Base-by-base conservation (phyloP, 805 yeast species). In the Saturnispora serradocipensis region DNA sequence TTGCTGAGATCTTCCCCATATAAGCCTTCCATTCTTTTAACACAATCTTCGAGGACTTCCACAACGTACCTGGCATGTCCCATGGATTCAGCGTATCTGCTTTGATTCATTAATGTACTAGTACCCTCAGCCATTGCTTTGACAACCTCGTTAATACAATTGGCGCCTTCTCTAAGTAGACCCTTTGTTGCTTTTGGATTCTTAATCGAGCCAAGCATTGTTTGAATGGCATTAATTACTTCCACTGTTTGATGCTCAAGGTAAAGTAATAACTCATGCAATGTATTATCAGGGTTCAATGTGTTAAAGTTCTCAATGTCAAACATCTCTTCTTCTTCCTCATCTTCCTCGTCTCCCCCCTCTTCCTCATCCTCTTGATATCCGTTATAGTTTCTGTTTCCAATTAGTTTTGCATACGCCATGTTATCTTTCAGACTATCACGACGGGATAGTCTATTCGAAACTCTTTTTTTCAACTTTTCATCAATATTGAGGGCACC, bases 21-120 rank as follows among this genome's bases (percentile, higher is more conserved):
- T 54, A 91, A 74, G 28, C 76, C 74, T 45, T 78, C 79, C 95
- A 91, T 86, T 62, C 98, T 78, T 58, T 80, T 80, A 45, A 82
- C 79, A 68, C 97, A 90, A 66, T 90, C 96, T 46, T 81, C 82
- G 62, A 91, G 75, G 59, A 88, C 86, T 60, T 82, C 85, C 45
- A 90, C 90, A 55, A 91, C 95, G 85, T 95, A 91, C 53, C 80
- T 75, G 2, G 97, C 97, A 66, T 89, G 96, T 55, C 88, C 95
- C 70, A 84, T 87, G 60, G 90, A 78, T 61, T 84, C 84, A 46
- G 81, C 78, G 67, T 90, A 88, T 61, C 95, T 79, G 36, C 93
- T 85, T 67, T 88, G 96, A 57, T 82, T 78, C 96, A 90, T 88
- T 24, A 95, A 82, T 5, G 81, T 79, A 59, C 83, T 82, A 2